Percentiles rank a stretch among this genome's conserved stretches.
phyloP scores from a whole-genome alignment of 805 yeast species.

The Millerozyma acaciae region DNA sequence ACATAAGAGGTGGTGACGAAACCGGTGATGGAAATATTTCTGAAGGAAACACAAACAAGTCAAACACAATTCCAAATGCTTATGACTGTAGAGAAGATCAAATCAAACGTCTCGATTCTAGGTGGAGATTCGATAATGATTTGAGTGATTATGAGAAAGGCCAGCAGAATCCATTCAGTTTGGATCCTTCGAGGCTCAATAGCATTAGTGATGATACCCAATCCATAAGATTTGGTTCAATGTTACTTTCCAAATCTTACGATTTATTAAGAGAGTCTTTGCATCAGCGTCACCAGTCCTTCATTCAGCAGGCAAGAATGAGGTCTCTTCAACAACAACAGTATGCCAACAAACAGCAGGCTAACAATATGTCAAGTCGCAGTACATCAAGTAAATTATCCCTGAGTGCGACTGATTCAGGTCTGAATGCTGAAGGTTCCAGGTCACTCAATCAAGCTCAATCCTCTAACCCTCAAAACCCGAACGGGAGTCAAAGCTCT shows the following conservation, averaged over 20 bases:
- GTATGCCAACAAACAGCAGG: constrained; percentile 13
- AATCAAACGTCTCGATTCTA: constrained; percentile 49
- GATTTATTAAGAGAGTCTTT: constrained; percentile 76
- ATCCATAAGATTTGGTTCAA: constrained; percentile 84
- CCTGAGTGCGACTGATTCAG: too few species aligned
- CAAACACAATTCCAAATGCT: constrained; percentile 32
- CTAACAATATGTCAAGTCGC: too few species aligned
- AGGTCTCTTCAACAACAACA: constrained; percentile 42
- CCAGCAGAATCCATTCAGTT: constrained; percentile 48
- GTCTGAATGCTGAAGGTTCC: too few species aligned
- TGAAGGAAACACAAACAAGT: constrained; percentile 13
- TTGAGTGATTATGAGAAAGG: constrained; percentile 36
- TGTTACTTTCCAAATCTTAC: constrained; percentile 83
- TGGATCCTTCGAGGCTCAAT: constrained; percentile 80
- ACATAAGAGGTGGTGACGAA: constrained; percentile 37
- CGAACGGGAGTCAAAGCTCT: constrained; percentile 1
- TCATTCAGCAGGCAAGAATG: constrained; percentile 48
- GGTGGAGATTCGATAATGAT: constrained; percentile 68
- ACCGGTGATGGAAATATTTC: constrained; percentile 11
- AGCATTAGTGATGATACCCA: constrained; percentile 84
- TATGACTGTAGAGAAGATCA: constrained; percentile 46
- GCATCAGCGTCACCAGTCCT: constrained; percentile 55
- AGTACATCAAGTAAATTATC: too few species aligned
- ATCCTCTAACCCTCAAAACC: background rate
- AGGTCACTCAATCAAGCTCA: background rate